Evolutionary conservation across 192 early-diverging fungal genomes (phyloP).

Genomic region (Podila epicladia): DNA sequence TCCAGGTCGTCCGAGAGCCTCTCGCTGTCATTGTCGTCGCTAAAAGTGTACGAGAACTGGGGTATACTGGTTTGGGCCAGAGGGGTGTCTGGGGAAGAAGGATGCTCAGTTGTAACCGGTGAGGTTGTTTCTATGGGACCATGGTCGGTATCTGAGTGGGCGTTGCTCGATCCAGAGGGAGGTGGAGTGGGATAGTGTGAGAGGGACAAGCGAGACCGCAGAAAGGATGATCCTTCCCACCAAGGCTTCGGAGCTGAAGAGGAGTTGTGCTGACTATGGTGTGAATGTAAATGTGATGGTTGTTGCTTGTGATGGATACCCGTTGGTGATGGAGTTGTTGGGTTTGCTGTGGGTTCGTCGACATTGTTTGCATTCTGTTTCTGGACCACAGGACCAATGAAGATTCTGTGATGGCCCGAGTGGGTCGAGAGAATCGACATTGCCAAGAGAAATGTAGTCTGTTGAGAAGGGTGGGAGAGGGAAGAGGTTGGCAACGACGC

Average conservation of each 20-base stretch:
- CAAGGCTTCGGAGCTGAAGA: constrained; percentile 32
- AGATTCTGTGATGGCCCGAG: constrained; percentile 42
- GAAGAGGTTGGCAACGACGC: background rate
- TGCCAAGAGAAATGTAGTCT: background rate
- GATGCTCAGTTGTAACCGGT: background rate
- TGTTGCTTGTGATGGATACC: background rate
- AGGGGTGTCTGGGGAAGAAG: background rate
- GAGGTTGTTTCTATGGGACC: background rate
- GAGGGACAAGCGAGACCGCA: constrained; percentile 17
- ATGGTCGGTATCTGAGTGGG: background rate
- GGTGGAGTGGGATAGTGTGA: constrained; percentile 6
- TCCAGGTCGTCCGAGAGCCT: background rate
- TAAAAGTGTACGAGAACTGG: constrained; percentile 30
- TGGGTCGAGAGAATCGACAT: constrained; percentile 40
- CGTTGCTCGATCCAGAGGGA: background rate
- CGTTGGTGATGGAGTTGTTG: background rate
- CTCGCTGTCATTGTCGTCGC: constrained; percentile 15
- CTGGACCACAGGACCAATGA: constrained; percentile 39
- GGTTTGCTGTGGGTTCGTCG: background rate
- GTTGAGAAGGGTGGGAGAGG: background rate
- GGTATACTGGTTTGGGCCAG: constrained; percentile 21
- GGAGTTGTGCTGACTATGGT: background rate
- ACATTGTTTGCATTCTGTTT: constrained; percentile 1
- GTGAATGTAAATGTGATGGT: background rate
- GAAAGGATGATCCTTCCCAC: constrained; percentile 37